Evolutionary conservation across 2,329 filamentous ascomycete genomes (phyloP).

Genomic region (Diaporthe ampelina): DNA sequence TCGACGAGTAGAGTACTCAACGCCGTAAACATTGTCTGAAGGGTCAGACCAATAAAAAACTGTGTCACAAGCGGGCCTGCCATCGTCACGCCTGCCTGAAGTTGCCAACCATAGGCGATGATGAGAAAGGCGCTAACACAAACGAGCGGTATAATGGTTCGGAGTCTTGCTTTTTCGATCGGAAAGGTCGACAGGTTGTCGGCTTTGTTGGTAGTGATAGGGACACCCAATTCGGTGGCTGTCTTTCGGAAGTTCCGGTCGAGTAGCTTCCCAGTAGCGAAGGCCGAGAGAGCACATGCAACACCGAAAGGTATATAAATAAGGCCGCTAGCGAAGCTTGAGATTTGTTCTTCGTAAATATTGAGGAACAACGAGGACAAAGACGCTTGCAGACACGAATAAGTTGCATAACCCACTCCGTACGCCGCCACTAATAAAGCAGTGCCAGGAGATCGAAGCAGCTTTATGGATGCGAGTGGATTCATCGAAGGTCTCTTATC

Average conservation of each 20-base stretch:
- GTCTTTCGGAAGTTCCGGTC: constrained; percentile 27
- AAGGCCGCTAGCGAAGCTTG: constrained; percentile 16
- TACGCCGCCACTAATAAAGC: constrained; percentile 3
- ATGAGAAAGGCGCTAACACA: constrained; percentile 13
- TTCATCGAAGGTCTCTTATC: background rate
- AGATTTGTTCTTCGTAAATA: background rate
- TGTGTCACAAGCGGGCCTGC: constrained; percentile 24
- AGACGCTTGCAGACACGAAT: constrained; percentile 25
- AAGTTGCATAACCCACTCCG: constrained; percentile 24
- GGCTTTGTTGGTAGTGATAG: background rate
- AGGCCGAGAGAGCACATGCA: constrained; percentile 28
- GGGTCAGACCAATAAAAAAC: constrained; percentile 21
- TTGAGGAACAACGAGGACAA: constrained; percentile 17
- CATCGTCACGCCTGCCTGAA: constrained; percentile 11
- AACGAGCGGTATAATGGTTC: background rate
- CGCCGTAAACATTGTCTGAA: constrained; percentile 31
- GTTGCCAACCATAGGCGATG: constrained; percentile 20
- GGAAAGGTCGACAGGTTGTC: constrained; percentile 9
- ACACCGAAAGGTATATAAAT: constrained; percentile 28
- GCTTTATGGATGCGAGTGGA: constrained; percentile 15
- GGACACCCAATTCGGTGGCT: background rate
- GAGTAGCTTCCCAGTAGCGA: constrained; percentile 22
- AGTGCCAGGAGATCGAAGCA: constrained; percentile 2
- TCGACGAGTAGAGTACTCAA: constrained; percentile 27
- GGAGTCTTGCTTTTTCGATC: constrained; percentile 29